Percentiles rank a stretch among this genome's conserved stretches.
Evolutionary conservation across 345 rosid species (phyloP).

Genomic region (Rubroshorea leprosula): DNA sequence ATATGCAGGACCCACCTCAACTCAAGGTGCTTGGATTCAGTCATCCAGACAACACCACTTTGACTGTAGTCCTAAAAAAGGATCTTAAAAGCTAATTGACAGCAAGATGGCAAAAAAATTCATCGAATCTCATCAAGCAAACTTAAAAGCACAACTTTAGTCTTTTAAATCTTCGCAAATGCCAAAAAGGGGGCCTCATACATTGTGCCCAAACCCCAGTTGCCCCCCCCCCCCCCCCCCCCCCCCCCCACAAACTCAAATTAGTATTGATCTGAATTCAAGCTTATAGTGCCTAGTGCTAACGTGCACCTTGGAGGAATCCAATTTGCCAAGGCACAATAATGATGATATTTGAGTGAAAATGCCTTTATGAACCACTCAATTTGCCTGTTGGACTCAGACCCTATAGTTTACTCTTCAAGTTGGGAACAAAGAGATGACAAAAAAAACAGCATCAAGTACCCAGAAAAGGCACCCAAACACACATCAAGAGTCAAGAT

Average conservation of each 20-base stretch:
- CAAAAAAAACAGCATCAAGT: conserved; percentile 22
- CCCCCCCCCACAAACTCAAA: conserved; percentile 16
- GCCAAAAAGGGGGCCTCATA: conserved; percentile 15
- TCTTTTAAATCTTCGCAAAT: conserved; percentile 21
- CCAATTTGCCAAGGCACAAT: conserved; percentile 15
- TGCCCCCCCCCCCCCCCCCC: too few relatives aligned
- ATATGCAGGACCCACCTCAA: conserved; percentile 22
- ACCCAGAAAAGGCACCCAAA: conserved; percentile 4
- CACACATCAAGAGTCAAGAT: conserved; percentile 18
- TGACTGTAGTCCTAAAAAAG: conserved; percentile 13
- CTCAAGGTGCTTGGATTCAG: conserved; percentile 18
- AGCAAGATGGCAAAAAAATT: conserved; percentile 8
- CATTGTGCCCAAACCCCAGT: conserved; percentile 3
- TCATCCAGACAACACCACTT: conserved; percentile 25
- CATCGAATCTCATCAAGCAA: conserved; percentile 1
- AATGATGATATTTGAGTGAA: too few relatives aligned
- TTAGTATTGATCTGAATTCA: conserved; percentile 15
- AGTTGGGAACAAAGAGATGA: conserved; percentile 32
- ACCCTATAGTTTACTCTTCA: conserved; percentile 13
- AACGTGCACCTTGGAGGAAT: conserved; percentile 17
- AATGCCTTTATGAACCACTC: conserved; percentile 17
- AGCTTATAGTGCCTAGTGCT: conserved; percentile 9
- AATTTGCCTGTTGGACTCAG: conserved; percentile 10
- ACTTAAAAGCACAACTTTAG: neutral
- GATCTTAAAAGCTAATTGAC: conserved; percentile 1